Conservation (phyloP, 371 early-diverging fungal genomes). For the Neoconidiobolus thromboides region DNA sequence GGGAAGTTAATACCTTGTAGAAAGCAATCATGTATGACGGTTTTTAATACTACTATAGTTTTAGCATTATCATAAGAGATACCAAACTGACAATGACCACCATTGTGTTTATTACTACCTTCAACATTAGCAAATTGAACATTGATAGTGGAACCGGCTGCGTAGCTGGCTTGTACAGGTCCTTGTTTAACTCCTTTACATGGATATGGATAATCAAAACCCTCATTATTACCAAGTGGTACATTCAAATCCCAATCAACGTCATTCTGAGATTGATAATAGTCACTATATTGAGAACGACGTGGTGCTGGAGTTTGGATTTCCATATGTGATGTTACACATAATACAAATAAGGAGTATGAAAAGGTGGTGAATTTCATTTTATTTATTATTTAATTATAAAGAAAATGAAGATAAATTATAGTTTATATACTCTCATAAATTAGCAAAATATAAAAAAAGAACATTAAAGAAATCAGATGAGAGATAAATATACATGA, state of each 20-base stretch:
- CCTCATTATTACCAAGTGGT: conserved; percentile 9
- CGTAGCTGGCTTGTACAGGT: conserved; percentile 7
- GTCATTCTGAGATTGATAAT: background rate
- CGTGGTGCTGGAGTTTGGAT: conserved; percentile 16
- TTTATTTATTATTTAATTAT: no score
- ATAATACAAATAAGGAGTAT: background rate
- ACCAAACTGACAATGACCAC: conserved; percentile 51
- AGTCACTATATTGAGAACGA: conserved; percentile 9
- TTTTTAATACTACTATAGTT: conserved; percentile 37
- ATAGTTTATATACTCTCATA: no score
- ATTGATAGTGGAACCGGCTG: conserved; percentile 16
- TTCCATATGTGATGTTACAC: conserved; percentile 10
- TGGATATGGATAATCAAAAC: conserved; percentile 6
- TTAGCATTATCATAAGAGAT: conserved; percentile 37
- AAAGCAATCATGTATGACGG: conserved; percentile 19
- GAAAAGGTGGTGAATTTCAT: background rate
- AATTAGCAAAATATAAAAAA: no score
- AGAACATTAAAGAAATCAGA: no score
- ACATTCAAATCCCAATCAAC: conserved; percentile 10
- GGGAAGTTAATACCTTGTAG: conserved; percentile 11
- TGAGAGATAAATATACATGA: no score
- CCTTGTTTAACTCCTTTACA: conserved; percentile 10
- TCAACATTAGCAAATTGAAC: conserved; percentile 13
- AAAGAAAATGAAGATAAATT: no score
- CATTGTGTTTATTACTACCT: conserved; percentile 17